Evolutionary conservation across 2,329 filamentous ascomycete species (phyloP).

Genomic region (Coccinonectria pachysandricola): DNA sequence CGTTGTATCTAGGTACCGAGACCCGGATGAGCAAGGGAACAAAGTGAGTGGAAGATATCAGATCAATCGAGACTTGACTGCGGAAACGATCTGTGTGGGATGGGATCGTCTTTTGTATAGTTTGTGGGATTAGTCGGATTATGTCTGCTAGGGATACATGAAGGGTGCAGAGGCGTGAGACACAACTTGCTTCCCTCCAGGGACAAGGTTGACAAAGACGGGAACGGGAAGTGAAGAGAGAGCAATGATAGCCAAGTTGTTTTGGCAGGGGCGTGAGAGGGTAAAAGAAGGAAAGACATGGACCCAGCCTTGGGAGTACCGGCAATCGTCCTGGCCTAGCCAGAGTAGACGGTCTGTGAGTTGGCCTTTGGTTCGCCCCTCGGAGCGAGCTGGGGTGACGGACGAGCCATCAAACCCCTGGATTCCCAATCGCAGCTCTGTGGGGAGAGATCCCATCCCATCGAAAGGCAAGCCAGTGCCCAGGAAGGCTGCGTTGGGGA

Average conservation of each 20-base stretch:
- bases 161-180: constrained; percentile 23
- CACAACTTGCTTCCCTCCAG: constrained; percentile 22
- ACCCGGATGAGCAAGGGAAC: too few relatives aligned
- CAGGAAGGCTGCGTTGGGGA: too few relatives aligned
- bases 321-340: constrained; percentile 18
- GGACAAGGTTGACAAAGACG: constrained; percentile 24
- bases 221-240: constrained; percentile 16
- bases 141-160: constrained; percentile 21
- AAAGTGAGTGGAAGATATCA: too few relatives aligned
- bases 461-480: constrained; percentile 6
- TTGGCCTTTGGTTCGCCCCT: constrained; percentile 21
- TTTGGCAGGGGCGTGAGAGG: constrained; percentile 24
- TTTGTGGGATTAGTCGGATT: constrained; percentile 9
- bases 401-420: constrained; percentile 16
- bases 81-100: too few relatives aligned
- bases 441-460: constrained; percentile 14
- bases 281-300: constrained; percentile 27
- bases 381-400: constrained; percentile 14
- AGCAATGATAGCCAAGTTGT: too few relatives aligned
- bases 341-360: constrained; percentile 19
- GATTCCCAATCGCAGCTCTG: constrained; percentile 10
- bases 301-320: constrained; percentile 16
- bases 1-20: too few relatives aligned
- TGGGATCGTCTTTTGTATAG: constrained; percentile 20
- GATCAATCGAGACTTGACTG: too few relatives aligned